Evolutionary conservation across 208 protist species (phyloP), one percentile per base, ranked within the genome.

Genomic region (Leishmania gerbilli): DNA sequence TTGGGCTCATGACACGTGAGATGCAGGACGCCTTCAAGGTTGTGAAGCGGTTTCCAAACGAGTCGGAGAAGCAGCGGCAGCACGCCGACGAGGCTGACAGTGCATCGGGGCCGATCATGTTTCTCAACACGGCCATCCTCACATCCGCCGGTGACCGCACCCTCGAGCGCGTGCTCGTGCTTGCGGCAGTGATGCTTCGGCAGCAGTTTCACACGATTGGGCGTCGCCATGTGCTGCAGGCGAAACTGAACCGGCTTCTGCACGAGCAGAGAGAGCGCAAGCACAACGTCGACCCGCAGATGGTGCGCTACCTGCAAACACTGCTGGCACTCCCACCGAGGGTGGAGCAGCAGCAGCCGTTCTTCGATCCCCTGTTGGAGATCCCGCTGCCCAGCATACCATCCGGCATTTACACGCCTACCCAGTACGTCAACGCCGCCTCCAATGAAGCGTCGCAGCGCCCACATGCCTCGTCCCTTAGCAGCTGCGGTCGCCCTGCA

Each of bases 91-190:
- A 55, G 76, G n/a, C 8, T n/a, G 42, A 40, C 67, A 71, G 67
- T 9, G 17, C 64, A 0, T 40, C 79, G 13, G 42, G 9, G 71
- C 45, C 65, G 31, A 72, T 45, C 3, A 71, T 95, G 65, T 89
- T 76, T 65, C 69, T 97, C 11, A 93, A 89, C 78, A 93, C 90
- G 0, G 87, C 89, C 21, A 93, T 97, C 64, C 86, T 97, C 67
- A 92, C 92, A 74, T 97, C 90, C 1, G 91, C 91, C 2, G 93
- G 93, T 3, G 92, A 97, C 74, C 87, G 93, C 37, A 97, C 93
- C 47, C 80, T 95, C n/a, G 91, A 97, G 77, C 88, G 93, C 5
- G 93, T 97, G 21, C 85, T 97, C 42, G 89, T 94, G 31, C 77
- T 97, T 5, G 93, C 93, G 8, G 79, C 93, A 0, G 93, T 95